These are phyloP conservation scores for Epichloe elymi DNA, from an alignment of 2,329 filamentous ascomycete genomes.

Conservation along the genomic window DNA sequence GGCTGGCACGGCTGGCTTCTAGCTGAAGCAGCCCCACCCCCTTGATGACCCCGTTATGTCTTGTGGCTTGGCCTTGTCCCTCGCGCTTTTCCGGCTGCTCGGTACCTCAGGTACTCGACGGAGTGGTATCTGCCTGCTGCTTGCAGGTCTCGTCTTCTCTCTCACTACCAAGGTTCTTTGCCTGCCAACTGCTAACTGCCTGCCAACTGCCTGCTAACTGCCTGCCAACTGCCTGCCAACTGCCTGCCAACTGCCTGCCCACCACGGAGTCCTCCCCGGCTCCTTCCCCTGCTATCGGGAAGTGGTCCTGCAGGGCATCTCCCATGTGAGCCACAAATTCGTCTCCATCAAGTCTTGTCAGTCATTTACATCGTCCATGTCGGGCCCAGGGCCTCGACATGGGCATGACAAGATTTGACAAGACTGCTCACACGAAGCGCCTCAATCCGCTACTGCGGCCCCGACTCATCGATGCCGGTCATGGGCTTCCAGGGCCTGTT, in stretches of 20 bases:
- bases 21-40: no score
- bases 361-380: background rate
- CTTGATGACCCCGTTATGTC: no score
- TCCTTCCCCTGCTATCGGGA: conserved; percentile 3
- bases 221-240: no score
- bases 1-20: no score
- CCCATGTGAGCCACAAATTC: conserved; percentile 1
- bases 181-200: background rate
- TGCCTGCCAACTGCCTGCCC: no score
- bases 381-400: background rate
- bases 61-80: background rate
- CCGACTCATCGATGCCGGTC: background rate
- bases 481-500: background rate
- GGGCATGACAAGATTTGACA: background rate
- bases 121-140: background rate
- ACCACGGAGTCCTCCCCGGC: background rate
- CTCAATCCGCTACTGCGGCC: conserved; percentile 1
- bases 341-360: no score
- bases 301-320: conserved; percentile 4
- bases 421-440: background rate
- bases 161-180: no score
- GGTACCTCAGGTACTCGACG: conserved; percentile 1
- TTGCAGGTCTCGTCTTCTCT: no score
- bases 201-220: no score
- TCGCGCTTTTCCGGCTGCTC: conserved; percentile 3